These are phyloP conservation scores for Eragrostis tef DNA, from an alignment of 202 grass and related monocot species.

Conservation along the genomic window DNA sequence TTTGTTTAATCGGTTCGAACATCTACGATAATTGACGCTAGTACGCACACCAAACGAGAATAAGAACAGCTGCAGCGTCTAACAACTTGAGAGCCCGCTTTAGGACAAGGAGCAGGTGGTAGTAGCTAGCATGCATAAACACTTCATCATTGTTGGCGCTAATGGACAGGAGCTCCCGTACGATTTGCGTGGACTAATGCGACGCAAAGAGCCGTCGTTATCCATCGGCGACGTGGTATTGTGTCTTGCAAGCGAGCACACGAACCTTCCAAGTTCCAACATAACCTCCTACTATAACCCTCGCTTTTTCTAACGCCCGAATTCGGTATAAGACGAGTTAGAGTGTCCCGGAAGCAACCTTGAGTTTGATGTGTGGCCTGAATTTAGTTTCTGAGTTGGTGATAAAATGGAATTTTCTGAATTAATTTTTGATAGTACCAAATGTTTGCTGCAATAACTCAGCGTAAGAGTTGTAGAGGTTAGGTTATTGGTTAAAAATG, in stretches of 20 bases:
- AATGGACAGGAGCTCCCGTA: not conserved
- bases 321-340: slow-evolving; percentile 4
- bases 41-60: not conserved
- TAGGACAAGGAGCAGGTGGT: slow-evolving; percentile 9
- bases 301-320: slow-evolving; percentile 24
- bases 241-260: slow-evolving; percentile 37
- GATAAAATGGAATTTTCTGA: not conserved
- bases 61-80: not conserved
- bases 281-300: slow-evolving; percentile 7
- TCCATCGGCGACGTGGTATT: slow-evolving; percentile 3
- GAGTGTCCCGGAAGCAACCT: slow-evolving; percentile 45
- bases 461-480: too few relatives aligned
- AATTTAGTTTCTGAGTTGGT: not conserved
- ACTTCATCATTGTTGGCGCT: not conserved
- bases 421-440: not conserved
- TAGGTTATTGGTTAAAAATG: not conserved
- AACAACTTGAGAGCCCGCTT: slow-evolving; percentile 4
- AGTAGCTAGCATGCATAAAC: not conserved
- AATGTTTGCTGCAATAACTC: not conserved
- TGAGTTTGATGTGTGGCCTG: not conserved
- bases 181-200: slow-evolving; percentile 24
- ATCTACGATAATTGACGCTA: slow-evolving; percentile 21
- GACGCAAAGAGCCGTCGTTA: slow-evolving; percentile 10
- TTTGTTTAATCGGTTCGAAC: slow-evolving; percentile 23
- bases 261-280: not conserved